Base-by-base conservation (phyloP, 1,284 basidiomycete species). In the Cutaneotrichosporon sp. region DNA sequence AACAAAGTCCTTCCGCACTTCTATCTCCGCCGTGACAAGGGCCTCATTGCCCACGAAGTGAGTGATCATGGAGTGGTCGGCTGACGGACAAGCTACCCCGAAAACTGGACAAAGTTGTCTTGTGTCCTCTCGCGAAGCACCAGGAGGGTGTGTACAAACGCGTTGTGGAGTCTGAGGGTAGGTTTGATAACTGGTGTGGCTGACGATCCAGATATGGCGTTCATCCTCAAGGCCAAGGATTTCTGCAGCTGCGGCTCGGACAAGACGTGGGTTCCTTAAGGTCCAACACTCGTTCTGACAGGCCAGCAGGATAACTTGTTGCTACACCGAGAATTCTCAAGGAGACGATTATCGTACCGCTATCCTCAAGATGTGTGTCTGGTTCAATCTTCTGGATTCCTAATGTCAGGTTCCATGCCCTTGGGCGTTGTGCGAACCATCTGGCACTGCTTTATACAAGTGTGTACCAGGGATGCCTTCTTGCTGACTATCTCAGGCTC, bases 21-120 rank as follows among this genome's bases (percentile, higher is more conserved):
- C 68, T 82, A 82, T 65, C 68, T 84, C 0, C 76, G 83, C 4
- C 72, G 83, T 32, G 82, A 82, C 52, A 84, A 83, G 67, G 70
- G 75, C 2, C 69, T 82, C 21, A 82, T 84, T 30, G 78, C 79
- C 5, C 58, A 78, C 22, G 78, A 80, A 69, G 77, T 78, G 38
- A 55, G 70, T 58, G 2, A n/a, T 22, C 2, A 21, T 14, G 1
- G 10, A 16, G 13, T 55, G 7, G 51, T 14, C 30, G 5, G 32
- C 51, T 69, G 16, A 58, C 65, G 11, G 9, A 18, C 34, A 18
- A 83, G 76, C 75, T 84, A 2, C 83, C 83, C 0, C 70, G 67
- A 56, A 84, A 84, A 73, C 76, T 74, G 8, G 83, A 84, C 67
- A 68, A 81, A 64, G 76, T 84, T 14, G 80, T 84, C 6, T 81